These are phyloP conservation scores for Xylaria bambusicola DNA, from an alignment of 495 filamentous ascomycete genomes.

Conservation along the genomic window DNA sequence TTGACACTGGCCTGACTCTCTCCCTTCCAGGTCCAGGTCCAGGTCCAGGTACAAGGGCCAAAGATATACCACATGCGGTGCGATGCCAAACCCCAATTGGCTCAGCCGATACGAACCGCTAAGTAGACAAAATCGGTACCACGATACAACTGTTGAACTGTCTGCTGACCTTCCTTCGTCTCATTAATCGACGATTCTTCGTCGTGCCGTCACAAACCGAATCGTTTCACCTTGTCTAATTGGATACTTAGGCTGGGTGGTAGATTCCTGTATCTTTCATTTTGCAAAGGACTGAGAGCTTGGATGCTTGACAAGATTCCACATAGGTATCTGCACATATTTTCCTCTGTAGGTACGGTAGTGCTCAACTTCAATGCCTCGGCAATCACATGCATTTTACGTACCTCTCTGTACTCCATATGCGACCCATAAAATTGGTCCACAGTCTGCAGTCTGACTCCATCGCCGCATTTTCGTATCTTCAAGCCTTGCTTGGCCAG, in stretches of 20 bases:
- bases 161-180: neutral
- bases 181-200: neutral
- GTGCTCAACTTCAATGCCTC: neutral
- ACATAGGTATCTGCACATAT: no score
- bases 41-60: neutral
- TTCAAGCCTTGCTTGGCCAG: no score
- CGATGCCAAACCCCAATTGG: conserved; percentile 4
- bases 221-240: neutral
- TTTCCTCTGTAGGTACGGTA: no score
- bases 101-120: conserved; percentile 2
- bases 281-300: no score
- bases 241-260: no score
- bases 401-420: neutral
- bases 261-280: no score
- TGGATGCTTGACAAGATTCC: no score
- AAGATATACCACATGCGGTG: conserved; percentile 9
- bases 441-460: conserved; percentile 5
- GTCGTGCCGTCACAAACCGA: conserved; percentile 8
- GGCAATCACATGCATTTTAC: conserved; percentile 9
- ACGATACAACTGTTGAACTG: conserved; percentile 10
- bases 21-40: no score
- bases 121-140: no score
- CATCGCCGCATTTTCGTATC: no score
- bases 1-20: no score
- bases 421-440: no score